Conservation (phyloP, 2,329 filamentous ascomycete genomes). For the Sporothrix pallida region DNA sequence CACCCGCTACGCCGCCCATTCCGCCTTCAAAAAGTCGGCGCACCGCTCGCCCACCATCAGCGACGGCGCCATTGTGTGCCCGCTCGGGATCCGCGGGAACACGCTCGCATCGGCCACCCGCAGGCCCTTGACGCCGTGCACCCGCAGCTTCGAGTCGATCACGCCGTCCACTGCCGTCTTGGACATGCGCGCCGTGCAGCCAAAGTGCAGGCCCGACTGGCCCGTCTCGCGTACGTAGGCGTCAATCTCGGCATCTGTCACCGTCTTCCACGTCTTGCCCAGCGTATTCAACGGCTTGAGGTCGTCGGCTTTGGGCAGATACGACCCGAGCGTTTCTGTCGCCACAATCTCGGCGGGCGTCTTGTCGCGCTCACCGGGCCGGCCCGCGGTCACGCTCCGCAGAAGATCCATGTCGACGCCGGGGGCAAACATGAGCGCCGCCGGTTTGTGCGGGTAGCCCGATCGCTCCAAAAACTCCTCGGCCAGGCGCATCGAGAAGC, state of each 20-base stretch:
- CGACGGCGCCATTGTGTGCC: slow-evolving; percentile 43
- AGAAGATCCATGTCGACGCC: slow-evolving; percentile 38
- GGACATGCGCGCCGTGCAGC: slow-evolving; percentile 51
- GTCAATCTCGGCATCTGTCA: slow-evolving; percentile 44
- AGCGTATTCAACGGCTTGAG: slow-evolving; percentile 26
- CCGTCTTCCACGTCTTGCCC: slow-evolving; percentile 39
- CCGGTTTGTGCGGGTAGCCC: slow-evolving; percentile 41
- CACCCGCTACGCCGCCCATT: slow-evolving; percentile 11
- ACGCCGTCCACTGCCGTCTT: slow-evolving; percentile 36
- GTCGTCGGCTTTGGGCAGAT: background rate
- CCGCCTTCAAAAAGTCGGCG: slow-evolving; percentile 42
- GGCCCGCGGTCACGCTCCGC: slow-evolving; percentile 25
- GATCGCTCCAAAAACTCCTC: slow-evolving; percentile 41
- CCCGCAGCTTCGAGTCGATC: slow-evolving; percentile 41
- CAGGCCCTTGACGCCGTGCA: slow-evolving; percentile 40
- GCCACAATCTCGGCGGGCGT: background rate
- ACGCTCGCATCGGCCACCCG: slow-evolving; percentile 43
- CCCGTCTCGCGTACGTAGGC: slow-evolving; percentile 39
- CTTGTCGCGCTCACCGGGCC: background rate
- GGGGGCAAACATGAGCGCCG: slow-evolving; percentile 41
- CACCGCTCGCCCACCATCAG: slow-evolving; percentile 45
- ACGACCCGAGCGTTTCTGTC: background rate
- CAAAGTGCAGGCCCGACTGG: slow-evolving; percentile 46
- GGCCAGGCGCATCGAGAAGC: slow-evolving; percentile 44
- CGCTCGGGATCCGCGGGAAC: slow-evolving; percentile 42